Conservation (phyloP, 371 early-diverging fungal genomes). For the Basidiobolus meristosporus region DNA sequence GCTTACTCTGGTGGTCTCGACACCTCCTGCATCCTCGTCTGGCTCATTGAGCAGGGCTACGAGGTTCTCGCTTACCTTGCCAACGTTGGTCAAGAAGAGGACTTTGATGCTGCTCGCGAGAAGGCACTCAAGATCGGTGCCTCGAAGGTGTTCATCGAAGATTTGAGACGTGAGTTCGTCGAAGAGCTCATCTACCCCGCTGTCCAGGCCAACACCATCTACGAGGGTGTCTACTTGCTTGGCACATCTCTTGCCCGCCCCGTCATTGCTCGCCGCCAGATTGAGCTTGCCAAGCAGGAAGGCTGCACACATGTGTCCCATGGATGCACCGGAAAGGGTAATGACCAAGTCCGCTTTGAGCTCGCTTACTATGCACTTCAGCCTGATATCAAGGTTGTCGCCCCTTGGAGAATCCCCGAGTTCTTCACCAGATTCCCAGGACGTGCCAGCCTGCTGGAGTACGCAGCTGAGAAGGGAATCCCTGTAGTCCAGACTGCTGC, state of each 20-base stretch:
- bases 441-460: slow-evolving; percentile 77
- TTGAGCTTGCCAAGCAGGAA: too few relatives aligned
- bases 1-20: slow-evolving; percentile 97
- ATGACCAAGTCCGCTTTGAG: slow-evolving; percentile 97
- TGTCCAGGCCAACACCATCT: slow-evolving; percentile 86
- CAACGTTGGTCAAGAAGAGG: too few relatives aligned
- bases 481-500: slow-evolving; percentile 88
- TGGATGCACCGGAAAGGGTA: slow-evolving; percentile 97
- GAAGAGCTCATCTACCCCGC: slow-evolving; percentile 83
- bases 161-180: slow-evolving; percentile 82
- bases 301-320: too few relatives aligned
- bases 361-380: slow-evolving; percentile 90
- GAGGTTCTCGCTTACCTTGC: too few relatives aligned
- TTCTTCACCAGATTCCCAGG: too few relatives aligned
- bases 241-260: slow-evolving; percentile 96
- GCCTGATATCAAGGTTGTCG: slow-evolving; percentile 84
- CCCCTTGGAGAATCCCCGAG: slow-evolving; percentile 83
- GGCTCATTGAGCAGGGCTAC: too few relatives aligned
- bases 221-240: slow-evolving; percentile 86
- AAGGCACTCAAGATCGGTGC: slow-evolving; percentile 91
- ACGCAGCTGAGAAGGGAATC: slow-evolving; percentile 76
- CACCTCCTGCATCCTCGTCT: slow-evolving; percentile 91
- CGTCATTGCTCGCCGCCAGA: too few relatives aligned
- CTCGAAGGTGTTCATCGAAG: slow-evolving; percentile 86
- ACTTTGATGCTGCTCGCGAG: too few relatives aligned